Percentiles rank a stretch among this genome's conserved stretches.
These are phyloP conservation scores for Kwoniella newhampshirensis DNA, from an alignment of 768 basidiomycete species.

Conservation along the genomic window DNA sequence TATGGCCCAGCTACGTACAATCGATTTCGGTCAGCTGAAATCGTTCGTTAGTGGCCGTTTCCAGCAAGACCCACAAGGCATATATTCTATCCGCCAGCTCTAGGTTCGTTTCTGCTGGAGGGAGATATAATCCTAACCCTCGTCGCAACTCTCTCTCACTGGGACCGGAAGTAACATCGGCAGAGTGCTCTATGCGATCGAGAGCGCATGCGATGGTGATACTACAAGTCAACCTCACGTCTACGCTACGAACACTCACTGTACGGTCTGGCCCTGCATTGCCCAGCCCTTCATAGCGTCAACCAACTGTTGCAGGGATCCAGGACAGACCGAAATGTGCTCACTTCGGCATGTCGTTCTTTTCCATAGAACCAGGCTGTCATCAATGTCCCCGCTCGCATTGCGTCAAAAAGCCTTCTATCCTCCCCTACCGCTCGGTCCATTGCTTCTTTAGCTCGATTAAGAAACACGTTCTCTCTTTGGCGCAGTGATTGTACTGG, in stretches of 20 bases:
- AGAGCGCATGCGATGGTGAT: conserved; percentile 20
- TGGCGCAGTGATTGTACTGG: conserved; percentile 10
- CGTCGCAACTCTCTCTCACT: neutral
- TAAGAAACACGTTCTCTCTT: conserved; percentile 14
- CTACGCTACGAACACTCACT: neutral
- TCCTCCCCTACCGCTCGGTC: conserved; percentile 12
- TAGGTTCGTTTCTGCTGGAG: conserved; percentile 2
- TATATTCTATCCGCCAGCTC: conserved; percentile 30
- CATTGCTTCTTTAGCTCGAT: conserved; percentile 10
- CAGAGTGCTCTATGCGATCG: conserved; percentile 13
- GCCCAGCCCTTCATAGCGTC: conserved; percentile 15
- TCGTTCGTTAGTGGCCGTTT: neutral
- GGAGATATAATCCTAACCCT: neutral
- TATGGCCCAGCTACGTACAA: conserved; percentile 21
- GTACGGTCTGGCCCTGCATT: conserved; percentile 17
- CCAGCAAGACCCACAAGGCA: conserved; percentile 25
- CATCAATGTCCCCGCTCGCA: conserved; percentile 27
- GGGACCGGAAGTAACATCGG: neutral
- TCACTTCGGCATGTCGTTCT: conserved; percentile 19
- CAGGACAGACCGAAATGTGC: neutral
- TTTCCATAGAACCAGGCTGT: conserved; percentile 13
- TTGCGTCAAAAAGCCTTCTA: conserved; percentile 19
- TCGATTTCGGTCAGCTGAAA: neutral
- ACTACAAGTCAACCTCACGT: conserved; percentile 4
- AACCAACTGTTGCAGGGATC: neutral